A percentile compares a stretch with the other conserved stretches of the same genome.
Evolutionary conservation across 2,329 filamentous ascomycete species (phyloP).

Genomic region (Fusarium coffeatum): DNA sequence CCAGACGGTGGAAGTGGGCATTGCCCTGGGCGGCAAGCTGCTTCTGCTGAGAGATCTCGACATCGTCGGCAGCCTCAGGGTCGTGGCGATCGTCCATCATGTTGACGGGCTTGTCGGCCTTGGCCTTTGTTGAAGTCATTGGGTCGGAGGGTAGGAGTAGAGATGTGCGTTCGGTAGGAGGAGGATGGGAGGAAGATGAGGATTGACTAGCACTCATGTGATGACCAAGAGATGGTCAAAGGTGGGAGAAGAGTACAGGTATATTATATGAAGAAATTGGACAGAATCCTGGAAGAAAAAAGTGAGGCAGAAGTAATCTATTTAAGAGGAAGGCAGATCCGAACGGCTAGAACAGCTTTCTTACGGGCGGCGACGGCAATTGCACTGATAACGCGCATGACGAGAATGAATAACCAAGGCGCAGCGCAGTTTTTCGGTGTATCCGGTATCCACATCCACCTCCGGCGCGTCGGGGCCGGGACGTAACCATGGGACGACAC

Average conservation of each 20-base stretch:
- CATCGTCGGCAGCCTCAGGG: conserved; percentile 19
- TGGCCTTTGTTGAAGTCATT: conserved; percentile 20
- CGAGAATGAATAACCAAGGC: conserved; percentile 5
- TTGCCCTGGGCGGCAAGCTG: conserved; percentile 34
- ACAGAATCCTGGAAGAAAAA: background rate
- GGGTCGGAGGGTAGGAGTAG: conserved; percentile 7
- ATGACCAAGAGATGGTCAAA: conserved; percentile 1
- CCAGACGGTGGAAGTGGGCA: conserved; percentile 37
- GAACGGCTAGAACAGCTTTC: conserved; percentile 36
- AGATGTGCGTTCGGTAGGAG: conserved; percentile 20
- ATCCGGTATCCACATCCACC: conserved; percentile 35
- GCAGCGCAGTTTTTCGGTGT: conserved; percentile 22
- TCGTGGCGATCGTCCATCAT: conserved; percentile 31
- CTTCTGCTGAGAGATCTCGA: conserved; percentile 37
- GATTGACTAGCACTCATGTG: conserved; percentile 18
- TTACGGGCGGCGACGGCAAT: conserved; percentile 13
- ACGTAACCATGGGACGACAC: conserved; percentile 4
- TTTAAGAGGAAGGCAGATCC: conserved; percentile 11
- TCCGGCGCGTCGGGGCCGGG: conserved; percentile 18
- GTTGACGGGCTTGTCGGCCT: conserved; percentile 16
- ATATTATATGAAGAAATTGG: conserved; percentile 3
- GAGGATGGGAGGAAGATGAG: background rate
- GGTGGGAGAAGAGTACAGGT: background rate
- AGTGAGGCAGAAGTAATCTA: conserved; percentile 5
- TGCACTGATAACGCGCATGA: background rate